Conservation (phyloP, 1,284 basidiomycete genomes). For the Fomitopsis schrenkii region DNA sequence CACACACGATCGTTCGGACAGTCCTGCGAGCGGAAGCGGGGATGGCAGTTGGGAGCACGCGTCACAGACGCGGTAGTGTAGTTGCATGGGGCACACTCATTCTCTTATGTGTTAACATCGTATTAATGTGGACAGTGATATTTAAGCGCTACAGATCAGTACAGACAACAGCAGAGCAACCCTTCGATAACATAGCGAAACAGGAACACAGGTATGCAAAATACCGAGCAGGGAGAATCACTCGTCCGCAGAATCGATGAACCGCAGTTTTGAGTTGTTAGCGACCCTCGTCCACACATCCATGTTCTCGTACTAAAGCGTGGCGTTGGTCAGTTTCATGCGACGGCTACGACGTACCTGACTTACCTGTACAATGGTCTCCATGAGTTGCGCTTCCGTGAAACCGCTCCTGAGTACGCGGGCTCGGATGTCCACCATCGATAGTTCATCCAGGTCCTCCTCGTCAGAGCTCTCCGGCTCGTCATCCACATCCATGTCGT, state of each 20-base stretch:
- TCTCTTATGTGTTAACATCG: neutral
- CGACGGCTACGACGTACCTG: constrained; percentile 1
- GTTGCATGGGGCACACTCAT: neutral
- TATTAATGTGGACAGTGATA: constrained; percentile 20
- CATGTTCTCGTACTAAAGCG: constrained; percentile 74
- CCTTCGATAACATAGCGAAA: constrained; percentile 17
- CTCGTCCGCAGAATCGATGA: constrained; percentile 28
- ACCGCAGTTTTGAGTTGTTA: constrained; percentile 71
- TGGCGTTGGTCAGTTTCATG: constrained; percentile 6
- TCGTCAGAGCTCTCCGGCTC: constrained; percentile 40
- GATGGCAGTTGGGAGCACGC: constrained; percentile 75
- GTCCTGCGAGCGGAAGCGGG: constrained; percentile 36
- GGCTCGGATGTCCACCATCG: constrained; percentile 81
- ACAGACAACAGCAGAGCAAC: constrained; percentile 21
- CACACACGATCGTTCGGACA: constrained; percentile 31
- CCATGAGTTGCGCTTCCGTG: constrained; percentile 87
- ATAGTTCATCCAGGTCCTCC: constrained; percentile 64
- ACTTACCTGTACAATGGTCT: constrained; percentile 75
- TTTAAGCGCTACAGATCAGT: constrained; percentile 25
- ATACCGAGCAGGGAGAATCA: neutral
- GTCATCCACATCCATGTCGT: constrained; percentile 50
- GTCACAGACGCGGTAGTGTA: constrained; percentile 35
- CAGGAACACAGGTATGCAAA: constrained; percentile 10
- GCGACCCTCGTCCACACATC: constrained; percentile 75
- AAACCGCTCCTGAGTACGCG: constrained; percentile 84